Evolutionary conservation across 1,284 basidiomycete species (phyloP), one percentile per base, ranked within the genome.

Genomic region (Boletus mariae): DNA sequence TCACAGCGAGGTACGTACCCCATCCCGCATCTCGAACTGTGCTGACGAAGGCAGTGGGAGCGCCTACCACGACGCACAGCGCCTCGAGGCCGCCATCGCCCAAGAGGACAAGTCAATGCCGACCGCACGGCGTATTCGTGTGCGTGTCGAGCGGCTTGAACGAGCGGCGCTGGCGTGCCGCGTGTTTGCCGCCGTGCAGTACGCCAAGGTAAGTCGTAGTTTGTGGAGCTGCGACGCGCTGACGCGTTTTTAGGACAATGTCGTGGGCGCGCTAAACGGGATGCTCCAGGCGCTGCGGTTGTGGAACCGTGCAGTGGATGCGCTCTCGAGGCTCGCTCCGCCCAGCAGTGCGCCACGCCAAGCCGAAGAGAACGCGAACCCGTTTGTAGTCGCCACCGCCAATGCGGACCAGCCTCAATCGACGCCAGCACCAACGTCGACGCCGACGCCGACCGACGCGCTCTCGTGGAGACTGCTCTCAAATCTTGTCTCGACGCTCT

Each of bases 381-480:
- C 87, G 1, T 90, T 90, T 63, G 76, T 80, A 35, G 69, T 74
- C 59, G 26, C 32, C 42, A 23, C 12, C 59, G 53, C 45, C 31
- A 31, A 45, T 23, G 8, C n/a, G 4, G 25, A 44, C 4, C 45
- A 35, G 13, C 25, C 32, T 15, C 57, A 49, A 7, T 42, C 55
- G 13, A 55, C 52, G 28, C 45, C 54, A n/a, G 53, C 49, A 15
- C 54, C 64, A 7, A 74, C 80, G 17, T 5, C 45, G 45, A 46
- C 45, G 5, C 45, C 53, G 13, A 59, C 51, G 15, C 57, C 64
- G 4, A 75, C 80, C 45, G 78, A 83, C 48, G 80, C 79, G 0
- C 58, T 88, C 9, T 87, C 92, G 61, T 93, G 90, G 86, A 79
- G 84, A 5, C 75, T 93, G 8, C 82, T 85, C 3, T 82, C 89